These are phyloP conservation scores for Leptodontidium sp. DNA, from an alignment of 2,329 filamentous ascomycete species.

Conservation along the genomic window DNA sequence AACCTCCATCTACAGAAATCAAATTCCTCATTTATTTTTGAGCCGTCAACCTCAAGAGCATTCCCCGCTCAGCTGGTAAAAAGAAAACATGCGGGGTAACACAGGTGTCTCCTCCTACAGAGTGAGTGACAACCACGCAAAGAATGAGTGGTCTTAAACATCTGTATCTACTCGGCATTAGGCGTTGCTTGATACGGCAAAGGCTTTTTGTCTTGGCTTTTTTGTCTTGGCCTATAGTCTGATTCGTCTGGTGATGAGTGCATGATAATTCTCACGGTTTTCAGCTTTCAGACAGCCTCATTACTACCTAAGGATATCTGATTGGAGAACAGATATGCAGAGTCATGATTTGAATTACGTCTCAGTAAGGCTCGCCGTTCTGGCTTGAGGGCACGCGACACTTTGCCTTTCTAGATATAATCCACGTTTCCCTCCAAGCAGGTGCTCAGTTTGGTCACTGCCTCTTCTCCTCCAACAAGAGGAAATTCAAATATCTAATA, in stretches of 20 bases:
- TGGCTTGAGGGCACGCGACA: not conserved
- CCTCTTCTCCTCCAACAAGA: too few relatives aligned
- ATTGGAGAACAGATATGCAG: constrained; percentile 7
- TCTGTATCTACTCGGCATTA: not conserved
- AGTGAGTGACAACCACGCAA: not conserved
- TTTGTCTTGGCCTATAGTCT: constrained; percentile 1
- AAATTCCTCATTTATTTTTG: too few relatives aligned
- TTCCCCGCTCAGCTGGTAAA: too few relatives aligned
- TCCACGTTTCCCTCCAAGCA: not conserved
- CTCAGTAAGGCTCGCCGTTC: not conserved
- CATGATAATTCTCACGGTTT: constrained; percentile 1
- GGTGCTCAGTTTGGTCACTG: not conserved
- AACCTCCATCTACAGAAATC: too few relatives aligned
- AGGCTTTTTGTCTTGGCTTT: constrained; percentile 1
- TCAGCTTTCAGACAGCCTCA: constrained; percentile 16
- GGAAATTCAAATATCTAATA: too few relatives aligned
- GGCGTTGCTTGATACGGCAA: constrained; percentile 3
- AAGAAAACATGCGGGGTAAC: not conserved
- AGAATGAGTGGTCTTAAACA: not conserved
- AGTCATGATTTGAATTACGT: not conserved
- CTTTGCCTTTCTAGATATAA: constrained; percentile 14
- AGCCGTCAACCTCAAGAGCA: too few relatives aligned
- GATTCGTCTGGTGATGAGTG: not conserved
- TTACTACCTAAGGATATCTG: not conserved
- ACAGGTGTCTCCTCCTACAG: not conserved